Percentiles rank a stretch among this genome's conserved stretches.
Conservation (phyloP, 2,329 filamentous ascomycete species). For the Diaporthe sp. region DNA sequence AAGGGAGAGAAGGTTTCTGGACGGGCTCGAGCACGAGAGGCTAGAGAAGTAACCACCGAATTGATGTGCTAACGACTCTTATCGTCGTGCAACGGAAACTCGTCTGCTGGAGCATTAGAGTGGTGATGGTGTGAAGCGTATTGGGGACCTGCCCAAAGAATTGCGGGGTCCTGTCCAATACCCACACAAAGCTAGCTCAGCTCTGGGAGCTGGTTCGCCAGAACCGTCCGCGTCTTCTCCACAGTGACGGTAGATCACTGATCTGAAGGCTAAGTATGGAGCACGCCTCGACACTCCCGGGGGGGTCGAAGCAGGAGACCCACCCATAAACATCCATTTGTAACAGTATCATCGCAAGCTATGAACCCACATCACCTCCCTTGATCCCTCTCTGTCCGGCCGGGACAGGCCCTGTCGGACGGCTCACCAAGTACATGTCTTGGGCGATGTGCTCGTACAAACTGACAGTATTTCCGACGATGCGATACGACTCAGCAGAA, state of each 20-base stretch:
- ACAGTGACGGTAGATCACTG: constrained; percentile 35
- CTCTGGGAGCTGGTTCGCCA: constrained; percentile 35
- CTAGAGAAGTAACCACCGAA: constrained; percentile 28
- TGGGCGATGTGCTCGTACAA: background rate
- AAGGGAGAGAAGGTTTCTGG: constrained; percentile 9
- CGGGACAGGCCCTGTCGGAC: background rate
- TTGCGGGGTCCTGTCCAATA: constrained; percentile 37
- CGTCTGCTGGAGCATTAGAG: constrained; percentile 30
- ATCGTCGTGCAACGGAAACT: constrained; percentile 35
- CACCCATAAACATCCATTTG: constrained; percentile 8
- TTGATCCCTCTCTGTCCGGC: background rate
- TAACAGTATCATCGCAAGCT: constrained; percentile 23
- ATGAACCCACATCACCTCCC: constrained; percentile 6
- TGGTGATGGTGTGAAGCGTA: constrained; percentile 37
- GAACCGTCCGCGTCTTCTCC: constrained; percentile 16
- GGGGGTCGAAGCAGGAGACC: constrained; percentile 8
- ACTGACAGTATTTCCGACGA: constrained; percentile 5
- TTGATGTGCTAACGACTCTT: constrained; percentile 38
- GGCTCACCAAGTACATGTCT: constrained; percentile 23
- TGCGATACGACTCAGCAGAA: constrained; percentile 10
- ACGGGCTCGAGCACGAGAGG: constrained; percentile 33
- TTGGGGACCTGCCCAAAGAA: constrained; percentile 31
- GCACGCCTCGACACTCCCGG: constrained; percentile 12
- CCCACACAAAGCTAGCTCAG: constrained; percentile 33
- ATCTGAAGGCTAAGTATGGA: constrained; percentile 30